phyloP scores from a whole-genome alignment of 352 stramenopile species.

The Phytophthora parvispora region DNA sequence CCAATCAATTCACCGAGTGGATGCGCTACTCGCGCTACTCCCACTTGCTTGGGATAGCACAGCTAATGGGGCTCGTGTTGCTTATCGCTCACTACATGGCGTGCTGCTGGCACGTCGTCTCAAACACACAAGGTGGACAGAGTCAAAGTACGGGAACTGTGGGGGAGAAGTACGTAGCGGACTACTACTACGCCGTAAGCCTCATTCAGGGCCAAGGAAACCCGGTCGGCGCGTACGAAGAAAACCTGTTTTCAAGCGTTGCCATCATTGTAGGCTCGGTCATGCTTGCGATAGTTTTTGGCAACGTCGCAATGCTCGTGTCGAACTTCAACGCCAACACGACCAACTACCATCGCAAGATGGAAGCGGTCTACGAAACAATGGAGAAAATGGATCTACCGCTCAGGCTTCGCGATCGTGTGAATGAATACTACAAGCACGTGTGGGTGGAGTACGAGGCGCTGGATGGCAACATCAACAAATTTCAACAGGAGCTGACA shows the following conservation, averaged over 20 bases:
- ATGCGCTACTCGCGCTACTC: neutral
- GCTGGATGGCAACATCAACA: constrained; percentile 38
- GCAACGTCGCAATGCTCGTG: constrained; percentile 58
- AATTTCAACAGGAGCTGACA: constrained; percentile 46
- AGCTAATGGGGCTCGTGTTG: neutral
- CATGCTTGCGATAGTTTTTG: constrained; percentile 60
- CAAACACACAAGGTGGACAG: neutral
- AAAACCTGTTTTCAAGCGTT: constrained; percentile 42
- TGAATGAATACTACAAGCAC: constrained; percentile 53
- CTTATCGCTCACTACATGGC: neutral
- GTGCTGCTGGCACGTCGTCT: constrained; percentile 37
- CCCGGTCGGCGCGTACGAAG: neutral
- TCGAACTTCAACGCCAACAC: constrained; percentile 55
- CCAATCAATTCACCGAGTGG: neutral
- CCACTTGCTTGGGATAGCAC: neutral
- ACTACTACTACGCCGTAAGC: constrained; percentile 34
- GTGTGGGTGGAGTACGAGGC: constrained; percentile 52
- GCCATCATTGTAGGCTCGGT: constrained; percentile 53
- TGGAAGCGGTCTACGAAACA: constrained; percentile 56
- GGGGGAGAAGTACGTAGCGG: constrained; percentile 35
- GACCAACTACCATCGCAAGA: constrained; percentile 63
- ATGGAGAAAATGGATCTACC: constrained; percentile 59
- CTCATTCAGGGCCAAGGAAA: constrained; percentile 62
- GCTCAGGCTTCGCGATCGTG: constrained; percentile 35
- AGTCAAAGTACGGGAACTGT: neutral